Base-by-base conservation (phyloP, 352 stramenopile genomes). In the Globisporangium uncinulatum region DNA sequence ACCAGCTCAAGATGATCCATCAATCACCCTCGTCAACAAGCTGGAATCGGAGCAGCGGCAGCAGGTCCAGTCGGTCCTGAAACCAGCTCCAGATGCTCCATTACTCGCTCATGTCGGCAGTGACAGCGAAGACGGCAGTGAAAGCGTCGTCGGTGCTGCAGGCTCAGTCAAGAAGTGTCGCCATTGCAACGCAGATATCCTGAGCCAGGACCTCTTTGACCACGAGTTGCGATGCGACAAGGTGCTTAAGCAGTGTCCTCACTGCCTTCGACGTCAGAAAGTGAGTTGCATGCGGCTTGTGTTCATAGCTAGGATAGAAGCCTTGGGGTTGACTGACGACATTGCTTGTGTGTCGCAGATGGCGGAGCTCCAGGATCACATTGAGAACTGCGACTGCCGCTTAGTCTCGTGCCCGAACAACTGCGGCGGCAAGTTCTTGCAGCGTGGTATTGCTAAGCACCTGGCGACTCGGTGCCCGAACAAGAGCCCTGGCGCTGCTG, bases 181-280 rank as follows among this genome's bases (percentile, higher is more conserved):
- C 4, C 73, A 92, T 59, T 91, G 83, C 36, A 66, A 52, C 34
- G 48, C 59, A 6, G 79, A 90, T 29, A 63, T 91, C 3, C 37
- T 53, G 3, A 62, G 61, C 5, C 34, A 64, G 6, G 81, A 89
- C 6, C 62, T 91, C 4, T 62, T 84, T 21, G 79, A 89, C 13
- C 83, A 93, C 56, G 83, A 93, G 61, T 62, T 84, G 1, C 73
- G 68, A n/a, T 93, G 83, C 50, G 80, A 89, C 34, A 86, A 90
- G 57, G 70, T 89, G 42, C 62, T 93, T 13, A 93, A 93, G 66
- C 83, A 93, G 56, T 93, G 83, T 56, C 80, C 83, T 0, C 83
- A 93, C 59, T 93, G 83, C 32, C 65, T 93, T 11, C 79, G 81
- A 24, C 80, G 83, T 3, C 83, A 91, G 52, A 91, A 89, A 60